phyloP scores from a whole-genome alignment of 768 basidiomycete genomes.

The Daedaleopsis sinensis region DNA sequence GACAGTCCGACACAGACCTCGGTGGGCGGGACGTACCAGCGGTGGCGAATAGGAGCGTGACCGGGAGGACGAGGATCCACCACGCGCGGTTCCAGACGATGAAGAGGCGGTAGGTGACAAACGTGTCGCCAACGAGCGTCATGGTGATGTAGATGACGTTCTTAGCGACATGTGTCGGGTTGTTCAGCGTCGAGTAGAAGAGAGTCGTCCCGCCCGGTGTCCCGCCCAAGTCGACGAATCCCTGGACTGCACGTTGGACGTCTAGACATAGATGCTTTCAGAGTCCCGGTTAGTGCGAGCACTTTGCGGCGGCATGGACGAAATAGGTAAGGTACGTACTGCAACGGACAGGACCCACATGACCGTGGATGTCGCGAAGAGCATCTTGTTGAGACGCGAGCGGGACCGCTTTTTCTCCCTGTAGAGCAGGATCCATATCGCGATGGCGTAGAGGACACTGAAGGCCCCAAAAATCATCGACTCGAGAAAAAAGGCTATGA shows the following conservation, averaged over 20 bases:
- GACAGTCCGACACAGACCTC: background rate
- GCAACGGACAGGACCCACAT: conserved; percentile 17
- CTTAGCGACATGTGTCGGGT: conserved; percentile 19
- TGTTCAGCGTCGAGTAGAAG: conserved; percentile 11
- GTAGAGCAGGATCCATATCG: conserved; percentile 22
- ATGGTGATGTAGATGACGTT: conserved; percentile 20
- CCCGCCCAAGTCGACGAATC: conserved; percentile 10
- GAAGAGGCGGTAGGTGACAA: conserved; percentile 18
- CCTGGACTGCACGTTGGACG: conserved; percentile 9
- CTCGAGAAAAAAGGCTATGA: conserved; percentile 21
- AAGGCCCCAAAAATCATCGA: conserved; percentile 22
- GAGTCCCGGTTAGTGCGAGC: too few species aligned
- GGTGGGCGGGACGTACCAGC: conserved; percentile 4
- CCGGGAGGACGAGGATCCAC: conserved; percentile 14
- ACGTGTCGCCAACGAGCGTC: conserved; percentile 18
- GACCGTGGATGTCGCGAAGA: conserved; percentile 17
- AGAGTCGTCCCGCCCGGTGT: conserved; percentile 4
- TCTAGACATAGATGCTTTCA: conserved; percentile 17
- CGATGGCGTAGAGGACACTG: conserved; percentile 20
- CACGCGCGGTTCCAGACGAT: conserved; percentile 14
- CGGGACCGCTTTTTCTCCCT: conserved; percentile 16
- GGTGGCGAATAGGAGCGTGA: conserved; percentile 12
- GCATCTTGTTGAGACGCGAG: conserved; percentile 16
- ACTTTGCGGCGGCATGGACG: background rate
- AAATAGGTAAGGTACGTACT: background rate